These are phyloP conservation scores for Fusarium bulbicola DNA, from an alignment of 2,329 filamentous ascomycete genomes.

Conservation along the genomic window DNA sequence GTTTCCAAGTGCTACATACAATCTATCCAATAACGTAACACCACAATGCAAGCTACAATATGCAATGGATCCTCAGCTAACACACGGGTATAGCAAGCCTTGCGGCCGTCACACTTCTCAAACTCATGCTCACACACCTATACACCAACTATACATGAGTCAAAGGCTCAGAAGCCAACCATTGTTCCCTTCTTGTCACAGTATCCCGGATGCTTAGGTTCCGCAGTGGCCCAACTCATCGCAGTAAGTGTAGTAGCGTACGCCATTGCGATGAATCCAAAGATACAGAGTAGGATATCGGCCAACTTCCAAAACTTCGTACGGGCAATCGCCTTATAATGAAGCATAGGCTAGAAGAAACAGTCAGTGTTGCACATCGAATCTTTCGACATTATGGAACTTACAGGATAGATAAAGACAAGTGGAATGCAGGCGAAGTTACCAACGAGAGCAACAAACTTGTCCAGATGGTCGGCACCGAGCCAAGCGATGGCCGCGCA, in stretches of 20 bases:
- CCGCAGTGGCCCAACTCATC: constrained; percentile 80
- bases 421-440: constrained; percentile 98
- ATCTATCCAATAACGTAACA: constrained; percentile 37
- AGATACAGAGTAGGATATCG: constrained; percentile 80
- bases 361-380: constrained; percentile 42
- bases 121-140: background rate
- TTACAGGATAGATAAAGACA: constrained; percentile 96
- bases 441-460: constrained; percentile 95
- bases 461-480: constrained; percentile 92
- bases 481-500: constrained; percentile 91
- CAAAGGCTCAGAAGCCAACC: constrained; percentile 20
- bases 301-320: constrained; percentile 72
- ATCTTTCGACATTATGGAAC: constrained; percentile 52
- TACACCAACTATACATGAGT: background rate
- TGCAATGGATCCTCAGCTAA: constrained; percentile 25
- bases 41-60: constrained; percentile 35
- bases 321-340: constrained; percentile 82
- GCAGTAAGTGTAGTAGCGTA: constrained; percentile 92
- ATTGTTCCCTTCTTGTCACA: constrained; percentile 55
- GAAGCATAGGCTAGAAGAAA: constrained; percentile 79
- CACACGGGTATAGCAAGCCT: constrained; percentile 14
- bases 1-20: constrained; percentile 32
- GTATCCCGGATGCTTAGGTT: constrained; percentile 60
- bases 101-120: constrained; percentile 14
- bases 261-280: constrained; percentile 86